Percentiles rank a stretch among this genome's conserved stretches.
phyloP scores from a whole-genome alignment of 345 rosid genomes.

The Carallia brachiata region DNA sequence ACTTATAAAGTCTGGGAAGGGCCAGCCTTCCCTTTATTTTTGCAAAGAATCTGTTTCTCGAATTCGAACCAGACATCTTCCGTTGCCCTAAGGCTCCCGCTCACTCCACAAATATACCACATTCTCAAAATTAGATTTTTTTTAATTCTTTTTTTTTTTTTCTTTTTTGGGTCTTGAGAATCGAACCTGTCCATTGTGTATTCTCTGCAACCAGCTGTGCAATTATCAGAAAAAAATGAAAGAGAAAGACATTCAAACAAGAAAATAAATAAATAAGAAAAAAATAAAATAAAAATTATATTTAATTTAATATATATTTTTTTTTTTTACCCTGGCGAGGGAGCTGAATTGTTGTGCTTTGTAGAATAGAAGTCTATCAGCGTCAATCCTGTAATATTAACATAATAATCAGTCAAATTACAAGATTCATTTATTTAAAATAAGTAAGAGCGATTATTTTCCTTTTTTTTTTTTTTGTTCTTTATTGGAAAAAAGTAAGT shows the following conservation, averaged over 20 bases:
- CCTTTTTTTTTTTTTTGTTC: too few species aligned
- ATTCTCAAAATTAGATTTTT: background rate
- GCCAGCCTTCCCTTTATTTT: too few species aligned
- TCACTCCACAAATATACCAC: background rate
- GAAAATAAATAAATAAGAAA: background rate
- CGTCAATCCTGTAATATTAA: constrained; percentile 36
- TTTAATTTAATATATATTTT: background rate
- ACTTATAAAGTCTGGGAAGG: too few species aligned
- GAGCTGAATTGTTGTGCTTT: constrained; percentile 72
- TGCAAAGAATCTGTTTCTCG: too few species aligned
- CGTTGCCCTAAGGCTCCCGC: too few species aligned
- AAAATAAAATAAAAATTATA: background rate
- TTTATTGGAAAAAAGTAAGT: too few species aligned
- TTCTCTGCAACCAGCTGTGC: constrained; percentile 84
- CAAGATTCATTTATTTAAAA: background rate
- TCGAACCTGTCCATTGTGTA: constrained; percentile 73
- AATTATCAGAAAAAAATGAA: constrained; percentile 5
- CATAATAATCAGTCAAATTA: background rate
- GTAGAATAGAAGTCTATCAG: constrained; percentile 62
- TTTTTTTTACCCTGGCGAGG: constrained; percentile 60
- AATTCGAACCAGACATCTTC: too few species aligned
- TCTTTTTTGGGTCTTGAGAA: background rate
- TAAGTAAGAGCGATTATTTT: background rate
- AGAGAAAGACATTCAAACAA: background rate
- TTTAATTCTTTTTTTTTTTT: background rate